These are phyloP conservation scores for Nematocida displodere DNA, from an alignment of 371 early-diverging fungal species.

Conservation along the genomic window DNA sequence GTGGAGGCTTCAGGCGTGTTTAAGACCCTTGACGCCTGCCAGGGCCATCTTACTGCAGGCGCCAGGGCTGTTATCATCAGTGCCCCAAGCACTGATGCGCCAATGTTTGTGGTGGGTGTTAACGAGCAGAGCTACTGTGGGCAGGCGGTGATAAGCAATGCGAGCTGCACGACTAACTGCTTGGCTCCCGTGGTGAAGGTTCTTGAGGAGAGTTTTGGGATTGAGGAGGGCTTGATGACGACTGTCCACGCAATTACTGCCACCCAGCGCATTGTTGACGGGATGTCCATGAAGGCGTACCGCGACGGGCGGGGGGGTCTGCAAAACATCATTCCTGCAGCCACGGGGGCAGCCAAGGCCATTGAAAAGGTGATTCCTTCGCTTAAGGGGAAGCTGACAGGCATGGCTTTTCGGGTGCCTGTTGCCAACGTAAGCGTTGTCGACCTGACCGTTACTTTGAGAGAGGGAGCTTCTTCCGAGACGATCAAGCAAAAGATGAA, in stretches of 20 bases:
- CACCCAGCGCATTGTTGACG: conserved; percentile 97
- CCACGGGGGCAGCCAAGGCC: conserved; percentile 98
- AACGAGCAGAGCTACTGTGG: conserved; percentile 81
- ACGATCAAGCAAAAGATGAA: conserved; percentile 42
- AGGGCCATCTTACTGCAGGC: conserved; percentile 78
- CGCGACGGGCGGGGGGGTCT: conserved; percentile 86
- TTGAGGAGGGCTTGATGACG: conserved; percentile 80
- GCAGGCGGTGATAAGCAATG: conserved; percentile 84
- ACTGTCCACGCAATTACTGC: conserved; percentile 96
- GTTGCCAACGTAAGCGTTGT: conserved; percentile 93
- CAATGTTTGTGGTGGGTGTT: conserved; percentile 75
- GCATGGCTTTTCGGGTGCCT: conserved; percentile 88
- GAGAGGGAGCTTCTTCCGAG: conserved; percentile 71
- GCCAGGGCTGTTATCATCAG: conserved; percentile 94
- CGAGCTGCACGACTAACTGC: conserved; percentile 99
- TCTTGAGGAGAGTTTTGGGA: conserved; percentile 81
- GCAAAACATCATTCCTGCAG: conserved; percentile 95
- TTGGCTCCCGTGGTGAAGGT: conserved; percentile 95
- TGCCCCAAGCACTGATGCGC: conserved; percentile 80
- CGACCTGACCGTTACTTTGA: conserved; percentile 84
- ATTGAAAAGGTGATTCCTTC: conserved; percentile 93
- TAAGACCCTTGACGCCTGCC: conserved; percentile 78
- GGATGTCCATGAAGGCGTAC: conserved; percentile 90
- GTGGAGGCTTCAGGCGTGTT: conserved; percentile 97
- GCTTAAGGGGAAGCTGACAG: conserved; percentile 89